Conservation (phyloP, 495 filamentous ascomycete genomes). For the Neurospora hispaniola region DNA sequence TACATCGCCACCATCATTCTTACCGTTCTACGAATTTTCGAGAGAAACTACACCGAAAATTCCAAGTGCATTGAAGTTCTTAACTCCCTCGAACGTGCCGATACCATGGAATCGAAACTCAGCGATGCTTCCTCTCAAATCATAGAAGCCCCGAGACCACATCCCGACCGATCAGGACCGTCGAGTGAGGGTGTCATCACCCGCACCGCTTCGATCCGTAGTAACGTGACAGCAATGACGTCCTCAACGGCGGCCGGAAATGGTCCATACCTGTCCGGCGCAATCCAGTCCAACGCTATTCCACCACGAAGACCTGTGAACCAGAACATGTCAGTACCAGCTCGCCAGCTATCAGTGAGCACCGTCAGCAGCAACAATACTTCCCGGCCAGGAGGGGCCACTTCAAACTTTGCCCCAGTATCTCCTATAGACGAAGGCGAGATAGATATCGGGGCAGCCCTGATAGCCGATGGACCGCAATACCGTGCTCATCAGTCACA, state of each 20-base stretch:
- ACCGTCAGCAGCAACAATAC: background rate
- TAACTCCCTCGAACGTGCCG: slow-evolving; percentile 15
- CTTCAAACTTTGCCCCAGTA: background rate
- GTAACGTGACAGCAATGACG: slow-evolving; percentile 15
- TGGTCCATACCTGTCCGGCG: slow-evolving; percentile 1
- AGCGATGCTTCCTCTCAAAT: slow-evolving; percentile 5
- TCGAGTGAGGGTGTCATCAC: slow-evolving; percentile 26
- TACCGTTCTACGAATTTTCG: slow-evolving; percentile 20
- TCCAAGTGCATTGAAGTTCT: slow-evolving; percentile 15
- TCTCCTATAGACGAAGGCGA: background rate
- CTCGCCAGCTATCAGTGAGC: background rate
- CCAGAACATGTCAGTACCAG: background rate
- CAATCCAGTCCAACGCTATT: background rate
- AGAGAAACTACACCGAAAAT: slow-evolving; percentile 18
- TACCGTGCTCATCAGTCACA: background rate
- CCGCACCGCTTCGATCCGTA: slow-evolving; percentile 22
- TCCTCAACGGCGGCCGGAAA: background rate
- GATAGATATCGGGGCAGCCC: background rate
- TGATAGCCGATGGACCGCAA: slow-evolving; percentile 19
- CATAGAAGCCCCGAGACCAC: background rate
- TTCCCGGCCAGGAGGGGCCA: background rate
- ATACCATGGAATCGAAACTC: slow-evolving; percentile 16
- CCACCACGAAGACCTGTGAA: slow-evolving; percentile 6
- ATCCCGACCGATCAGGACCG: slow-evolving; percentile 3
- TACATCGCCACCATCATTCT: slow-evolving; percentile 26